These are phyloP conservation scores for Hibiscus mutabilis DNA, from an alignment of 345 rosid genomes.

Conservation along the genomic window DNA sequence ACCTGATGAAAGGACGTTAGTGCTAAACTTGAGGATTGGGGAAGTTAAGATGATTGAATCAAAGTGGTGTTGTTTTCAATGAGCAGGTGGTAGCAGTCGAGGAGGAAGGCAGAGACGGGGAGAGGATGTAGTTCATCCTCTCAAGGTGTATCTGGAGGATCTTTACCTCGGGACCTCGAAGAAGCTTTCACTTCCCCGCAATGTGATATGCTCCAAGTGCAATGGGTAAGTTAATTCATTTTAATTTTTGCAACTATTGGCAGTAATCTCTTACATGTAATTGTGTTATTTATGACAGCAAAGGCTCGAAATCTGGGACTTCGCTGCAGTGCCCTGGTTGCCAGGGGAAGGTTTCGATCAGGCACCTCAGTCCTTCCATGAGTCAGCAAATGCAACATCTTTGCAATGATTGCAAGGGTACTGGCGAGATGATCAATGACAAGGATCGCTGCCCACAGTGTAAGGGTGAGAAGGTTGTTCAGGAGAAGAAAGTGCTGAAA, in stretches of 20 bases:
- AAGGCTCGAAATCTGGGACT: conserved; percentile 18
- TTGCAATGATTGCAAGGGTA: conserved; percentile 81
- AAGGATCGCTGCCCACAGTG: conserved; percentile 69
- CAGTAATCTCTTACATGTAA: neutral
- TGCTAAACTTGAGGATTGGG: too few species aligned
- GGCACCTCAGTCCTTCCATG: neutral
- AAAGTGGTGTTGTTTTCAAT: neutral
- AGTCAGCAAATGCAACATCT: conserved; percentile 53
- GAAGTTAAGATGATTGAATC: neutral
- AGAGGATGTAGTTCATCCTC: conserved; percentile 53
- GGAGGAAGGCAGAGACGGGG: neutral
- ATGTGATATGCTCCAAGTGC: neutral
- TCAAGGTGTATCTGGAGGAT: conserved; percentile 74
- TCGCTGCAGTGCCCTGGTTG: conserved; percentile 38
- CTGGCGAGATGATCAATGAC: conserved; percentile 68
- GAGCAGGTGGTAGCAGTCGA: conserved; percentile 23
- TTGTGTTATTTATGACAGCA: neutral
- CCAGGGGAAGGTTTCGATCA: neutral
- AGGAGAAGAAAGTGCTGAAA: conserved; percentile 78
- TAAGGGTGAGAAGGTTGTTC: conserved; percentile 73
- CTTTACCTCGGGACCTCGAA: conserved; percentile 62
- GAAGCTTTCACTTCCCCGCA: conserved; percentile 51
- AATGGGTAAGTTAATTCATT: conserved; percentile 48
- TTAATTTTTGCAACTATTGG: neutral
- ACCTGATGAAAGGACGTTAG: too few species aligned